These are phyloP conservation scores for Mentha longifolia DNA, from an alignment of 257 asterid genomes.

Conservation along the genomic window DNA sequence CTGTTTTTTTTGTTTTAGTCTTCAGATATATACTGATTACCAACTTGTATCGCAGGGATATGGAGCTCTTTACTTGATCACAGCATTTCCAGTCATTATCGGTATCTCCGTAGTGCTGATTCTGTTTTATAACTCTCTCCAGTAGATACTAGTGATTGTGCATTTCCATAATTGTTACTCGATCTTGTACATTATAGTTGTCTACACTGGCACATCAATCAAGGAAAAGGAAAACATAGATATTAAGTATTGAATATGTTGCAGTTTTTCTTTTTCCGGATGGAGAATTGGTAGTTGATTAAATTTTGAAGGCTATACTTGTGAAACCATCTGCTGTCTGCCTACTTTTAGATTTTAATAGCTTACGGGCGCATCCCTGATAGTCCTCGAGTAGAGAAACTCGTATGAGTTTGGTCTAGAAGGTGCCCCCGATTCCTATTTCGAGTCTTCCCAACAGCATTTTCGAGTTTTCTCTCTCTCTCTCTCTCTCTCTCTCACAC, in stretches of 20 bases:
- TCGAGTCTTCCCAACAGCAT: too few species aligned
- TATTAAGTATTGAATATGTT: slow-evolving; percentile 8
- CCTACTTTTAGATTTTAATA: too few species aligned
- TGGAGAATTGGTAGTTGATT: slow-evolving; percentile 3
- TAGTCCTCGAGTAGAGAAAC: too few species aligned
- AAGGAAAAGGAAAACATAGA: slow-evolving; percentile 6
- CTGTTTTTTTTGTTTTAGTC: background rate
- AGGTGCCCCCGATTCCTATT: too few species aligned
- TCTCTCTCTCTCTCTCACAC: too few species aligned
- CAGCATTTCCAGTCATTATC: slow-evolving; percentile 83
- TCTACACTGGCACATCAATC: background rate
- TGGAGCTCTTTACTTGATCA: slow-evolving; percentile 90
- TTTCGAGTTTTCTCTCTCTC: too few species aligned
- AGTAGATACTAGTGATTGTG: slow-evolving; percentile 33
- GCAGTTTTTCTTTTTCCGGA: background rate
- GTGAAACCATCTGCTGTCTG: too few species aligned
- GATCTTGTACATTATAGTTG: slow-evolving; percentile 29
- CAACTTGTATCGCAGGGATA: slow-evolving; percentile 61
- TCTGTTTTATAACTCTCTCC: slow-evolving; percentile 86
- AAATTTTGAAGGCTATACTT: background rate
- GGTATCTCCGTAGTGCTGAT: slow-evolving; percentile 87
- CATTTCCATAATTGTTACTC: slow-evolving; percentile 12
- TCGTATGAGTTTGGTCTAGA: too few species aligned
- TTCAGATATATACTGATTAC: slow-evolving; percentile 11
- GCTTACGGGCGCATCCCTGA: too few species aligned